Conservation (phyloP, 1,284 basidiomycete genomes). For the Ustanciosporium gigantosporum region DNA sequence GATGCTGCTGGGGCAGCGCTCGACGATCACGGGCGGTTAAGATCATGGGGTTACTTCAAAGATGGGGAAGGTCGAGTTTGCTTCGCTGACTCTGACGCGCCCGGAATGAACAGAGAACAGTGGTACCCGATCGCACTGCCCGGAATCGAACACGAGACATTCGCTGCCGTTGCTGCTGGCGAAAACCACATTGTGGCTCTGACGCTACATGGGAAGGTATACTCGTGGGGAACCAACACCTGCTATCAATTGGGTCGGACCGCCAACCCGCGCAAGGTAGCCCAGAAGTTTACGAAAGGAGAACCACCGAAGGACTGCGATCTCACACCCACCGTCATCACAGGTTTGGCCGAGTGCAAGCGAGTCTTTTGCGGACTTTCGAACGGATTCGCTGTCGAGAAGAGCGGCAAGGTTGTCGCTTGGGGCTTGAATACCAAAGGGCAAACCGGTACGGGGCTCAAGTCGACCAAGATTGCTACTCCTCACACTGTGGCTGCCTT, state of each 20-base stretch:
- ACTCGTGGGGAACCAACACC: conserved; percentile 78
- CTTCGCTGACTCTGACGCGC: conserved; percentile 67
- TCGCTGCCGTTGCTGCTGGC: conserved; percentile 76
- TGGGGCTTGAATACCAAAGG: conserved; percentile 86
- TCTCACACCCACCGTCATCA: conserved; percentile 76
- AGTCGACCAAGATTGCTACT: conserved; percentile 67
- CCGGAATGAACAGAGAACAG: conserved; percentile 44
- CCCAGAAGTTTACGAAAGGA: conserved; percentile 38
- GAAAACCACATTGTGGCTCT: conserved; percentile 84
- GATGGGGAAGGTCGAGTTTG: conserved; percentile 83
- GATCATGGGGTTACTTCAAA: conserved; percentile 69
- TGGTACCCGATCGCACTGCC: conserved; percentile 60
- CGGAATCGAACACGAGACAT: conserved; percentile 65
- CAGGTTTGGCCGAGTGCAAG: conserved; percentile 72
- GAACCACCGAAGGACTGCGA: conserved; percentile 76
- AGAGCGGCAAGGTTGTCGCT: conserved; percentile 78
- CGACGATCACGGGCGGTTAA: conserved; percentile 74
- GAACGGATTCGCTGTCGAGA: conserved; percentile 86
- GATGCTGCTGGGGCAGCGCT: conserved; percentile 83
- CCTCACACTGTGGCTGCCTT: conserved; percentile 74
- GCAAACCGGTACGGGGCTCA: conserved; percentile 69
- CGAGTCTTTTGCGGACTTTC: conserved; percentile 78
- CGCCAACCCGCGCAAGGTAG: conserved; percentile 66
- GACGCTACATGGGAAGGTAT: conserved; percentile 80
- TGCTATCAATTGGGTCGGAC: conserved; percentile 82